Evolutionary conservation across 441 rosid genomes (phyloP), one percentile per base, ranked within the genome.

Genomic region (Manihot esculenta): DNA sequence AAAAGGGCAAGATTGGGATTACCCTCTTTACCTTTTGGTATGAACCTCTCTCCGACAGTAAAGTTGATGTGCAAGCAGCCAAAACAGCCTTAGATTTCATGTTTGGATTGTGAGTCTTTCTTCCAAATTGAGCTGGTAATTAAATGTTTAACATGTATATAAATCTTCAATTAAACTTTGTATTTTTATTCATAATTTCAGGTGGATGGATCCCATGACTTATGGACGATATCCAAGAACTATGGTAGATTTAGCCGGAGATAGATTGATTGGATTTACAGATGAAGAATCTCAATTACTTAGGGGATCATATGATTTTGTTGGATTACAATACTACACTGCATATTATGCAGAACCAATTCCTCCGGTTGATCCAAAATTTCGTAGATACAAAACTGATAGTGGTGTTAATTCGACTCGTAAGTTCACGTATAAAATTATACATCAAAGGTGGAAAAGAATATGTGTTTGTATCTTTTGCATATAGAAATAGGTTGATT

Each of bases 261-360:
- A 70, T 14, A 67, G 85, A 51, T 61, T 85, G 55, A 85, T 87
- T 2, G 56, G 74, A 57, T 62, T 44, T 67, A 20, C 82, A 0
- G 4, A 56, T 10, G 66, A 72, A 49, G 64, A 85, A 64, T 75
- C 80, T 5, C 21, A 33, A 15, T 7, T 70, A 55, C 12, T 82
- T 10, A 72, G 63, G 60, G 80, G 77, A 10, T 80, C 88, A 0
- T 73, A 67, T 69, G 86, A 82, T 74, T 84, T 84, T 68, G 24
- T 84, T 2, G 81, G 83, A 10, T 35, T 80, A 21, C 78, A 78
- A 57, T 82, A 82, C 47, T 82, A 84, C 42, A 67, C 77, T 1
- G 45, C 88, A 6, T 14, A 21, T 5, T 86, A 80, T 65, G 84
- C 74, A 24, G 27, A 69, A 5, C 41, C 41, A 35, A 50, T 42